phyloP scores from a whole-genome alignment of 306 rosid genomes.

The Acacia melanoxylon region DNA sequence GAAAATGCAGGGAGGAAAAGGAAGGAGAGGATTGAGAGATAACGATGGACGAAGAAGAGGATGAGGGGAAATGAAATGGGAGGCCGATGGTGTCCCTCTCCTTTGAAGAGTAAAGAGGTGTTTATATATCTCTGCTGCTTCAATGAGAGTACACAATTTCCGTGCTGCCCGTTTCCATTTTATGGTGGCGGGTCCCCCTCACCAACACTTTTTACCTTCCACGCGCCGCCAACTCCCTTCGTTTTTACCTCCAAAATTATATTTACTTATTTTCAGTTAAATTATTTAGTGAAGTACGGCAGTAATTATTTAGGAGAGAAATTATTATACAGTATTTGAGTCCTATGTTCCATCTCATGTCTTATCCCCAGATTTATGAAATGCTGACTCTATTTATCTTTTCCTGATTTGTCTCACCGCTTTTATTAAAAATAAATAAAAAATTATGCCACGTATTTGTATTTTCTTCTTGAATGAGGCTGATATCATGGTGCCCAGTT shows the following conservation, averaged over 20 bases:
- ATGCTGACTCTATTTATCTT: neutral
- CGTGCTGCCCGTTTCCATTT: neutral
- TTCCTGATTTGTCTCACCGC: neutral
- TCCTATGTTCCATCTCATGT: neutral
- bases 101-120: neutral
- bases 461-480: neutral
- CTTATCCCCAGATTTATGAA: neutral
- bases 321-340: no score
- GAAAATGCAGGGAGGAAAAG: neutral
- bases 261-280: no score
- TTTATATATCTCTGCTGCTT: neutral
- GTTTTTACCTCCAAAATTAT: no score
- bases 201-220: neutral
- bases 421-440: neutral
- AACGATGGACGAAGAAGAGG: neutral
- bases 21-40: neutral
- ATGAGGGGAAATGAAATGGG: neutral
- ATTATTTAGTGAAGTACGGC: no score
- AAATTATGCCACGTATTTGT: neutral
- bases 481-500: constrained; percentile 3
- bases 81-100: neutral
- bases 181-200: constrained; percentile 9
- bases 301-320: no score
- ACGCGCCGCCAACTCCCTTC: neutral
- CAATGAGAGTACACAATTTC: neutral